Evolutionary conservation across 139 green algal species (phyloP), one percentile per base, ranked within the genome.

Genomic region (Micractinium sp.): DNA sequence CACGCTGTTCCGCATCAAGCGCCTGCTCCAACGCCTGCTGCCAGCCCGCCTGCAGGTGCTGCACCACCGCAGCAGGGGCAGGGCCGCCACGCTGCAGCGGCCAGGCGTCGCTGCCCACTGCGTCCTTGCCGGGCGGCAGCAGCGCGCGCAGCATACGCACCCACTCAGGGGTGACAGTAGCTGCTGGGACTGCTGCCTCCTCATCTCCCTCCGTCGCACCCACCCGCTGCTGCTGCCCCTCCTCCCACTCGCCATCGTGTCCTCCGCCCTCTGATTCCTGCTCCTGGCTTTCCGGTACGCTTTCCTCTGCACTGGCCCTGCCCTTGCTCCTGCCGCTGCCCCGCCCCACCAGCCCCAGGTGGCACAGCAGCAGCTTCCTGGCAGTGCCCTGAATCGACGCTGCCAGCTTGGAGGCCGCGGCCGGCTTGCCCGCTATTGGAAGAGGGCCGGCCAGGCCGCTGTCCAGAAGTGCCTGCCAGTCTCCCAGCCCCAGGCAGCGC

Each of bases 381-480:
- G 85, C 73, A 7, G 85, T 22, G n/a, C 14, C 47, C 18, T 61
- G 71, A 36, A 89, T 89, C 47, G 71, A 53, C 4, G 33, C 53
- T 13, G 73, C 67, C 9, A 19, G 22, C 84, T 69, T 81, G 69
- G 60, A 31, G 14, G 33, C 71, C 9, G 31, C 22, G 19, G 19
- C 69, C 41, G 53, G 19, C 29, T 61, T 31, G 12, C 3, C 41
- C 39, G 23, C 77, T 35, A 33, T 5, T 22, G 67, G 69, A 3
- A 33, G 31, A 3, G 31, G 67, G 5, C 67, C 84, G 0, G 84
- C 75, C 56, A 89, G 76, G 33, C 60, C 86, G 7, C 61, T 13
- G 39, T 89, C 75, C 77, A 89, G 86, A 56, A 89, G 25, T 13
- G 33, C 31, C 53, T 66, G 75, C 86, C 86, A 89, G 27, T 76